Base-by-base conservation (phyloP, 805 yeast genomes). In the Blastobotrys attinorum region DNA sequence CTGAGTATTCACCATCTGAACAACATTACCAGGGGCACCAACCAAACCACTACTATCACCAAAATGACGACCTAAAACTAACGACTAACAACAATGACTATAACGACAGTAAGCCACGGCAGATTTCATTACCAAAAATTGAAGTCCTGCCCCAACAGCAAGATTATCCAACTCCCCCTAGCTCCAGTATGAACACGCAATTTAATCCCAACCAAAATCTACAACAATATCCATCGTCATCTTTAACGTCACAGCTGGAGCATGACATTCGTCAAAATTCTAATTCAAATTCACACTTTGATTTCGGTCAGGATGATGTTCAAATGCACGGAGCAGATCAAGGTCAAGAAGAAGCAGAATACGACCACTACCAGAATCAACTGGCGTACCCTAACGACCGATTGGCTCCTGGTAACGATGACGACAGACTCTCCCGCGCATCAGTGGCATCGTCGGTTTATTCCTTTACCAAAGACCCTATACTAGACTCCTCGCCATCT, bases 391-490 rank as follows among this genome's bases (percentile, higher is more conserved):
- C n/a, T n/a, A n/a, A n/a, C n/a, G n/a, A n/a, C n/a, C n/a, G n/a
- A n/a, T n/a, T 25, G 29, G 29, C 7, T 7, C 10, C 29, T 25
- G 29, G 29, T 25, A 11, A 25, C 29, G 29, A 25, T 25, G 29
- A 25, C 29, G 29, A 25, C 29, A 7, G 29, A 7, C 11, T 25
- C 29, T 8, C 10, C 4, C 27, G 29, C 29, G 22, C 18, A 3
- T 42, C 45, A 11, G 32, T 15, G 7, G 45, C 45, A 10, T 42
- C 45, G 21, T 37, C 41, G 11, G 31, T 42, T 21, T 42, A 42
- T 31, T 42, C 45, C 15, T 11, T 15, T 15, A 29, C 17, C 23
- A 22, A 17, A 4, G 42, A 39, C 33, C 40, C 40, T 4, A 33
- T 38, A 3, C 8, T 38, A 21, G 31, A 38, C 17, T 17, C 16